Evolutionary conservation across 83 land plant genomes (phyloP).

Genomic region (Larix sibirica): DNA sequence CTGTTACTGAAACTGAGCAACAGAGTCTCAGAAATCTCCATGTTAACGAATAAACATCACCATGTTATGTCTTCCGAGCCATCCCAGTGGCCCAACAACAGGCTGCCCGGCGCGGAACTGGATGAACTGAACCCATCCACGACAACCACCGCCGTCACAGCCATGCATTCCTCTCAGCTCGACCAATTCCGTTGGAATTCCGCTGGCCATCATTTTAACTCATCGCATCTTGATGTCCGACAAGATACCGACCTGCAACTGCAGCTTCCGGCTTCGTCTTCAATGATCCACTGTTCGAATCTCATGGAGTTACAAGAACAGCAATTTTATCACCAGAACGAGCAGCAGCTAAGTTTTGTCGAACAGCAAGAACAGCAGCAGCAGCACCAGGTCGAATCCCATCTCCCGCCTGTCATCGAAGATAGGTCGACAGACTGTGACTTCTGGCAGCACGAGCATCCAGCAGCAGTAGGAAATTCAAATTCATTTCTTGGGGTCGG

Average conservation of each 20-base stretch:
- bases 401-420: neutral
- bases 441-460: neutral
- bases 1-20: constrained; percentile 38
- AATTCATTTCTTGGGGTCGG: neutral
- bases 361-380: neutral
- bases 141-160: neutral
- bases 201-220: neutral
- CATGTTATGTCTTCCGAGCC: constrained; percentile 9
- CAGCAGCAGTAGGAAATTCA: neutral
- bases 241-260: neutral
- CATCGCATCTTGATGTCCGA: neutral
- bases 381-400: neutral
- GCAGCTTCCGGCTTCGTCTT: neutral
- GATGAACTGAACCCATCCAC: constrained; percentile 26
- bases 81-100: neutral
- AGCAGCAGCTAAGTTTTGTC: neutral
- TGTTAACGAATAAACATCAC: neutral
- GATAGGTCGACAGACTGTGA: neutral
- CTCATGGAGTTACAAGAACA: neutral
- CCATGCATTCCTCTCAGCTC: neutral
- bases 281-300: neutral
- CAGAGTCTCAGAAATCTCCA: constrained; percentile 6
- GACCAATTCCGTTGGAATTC: neutral
- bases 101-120: constrained; percentile 26
- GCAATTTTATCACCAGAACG: neutral